Conservation (phyloP, 106 monocot genomes). For the Dioscorea dumetorum region DNA sequence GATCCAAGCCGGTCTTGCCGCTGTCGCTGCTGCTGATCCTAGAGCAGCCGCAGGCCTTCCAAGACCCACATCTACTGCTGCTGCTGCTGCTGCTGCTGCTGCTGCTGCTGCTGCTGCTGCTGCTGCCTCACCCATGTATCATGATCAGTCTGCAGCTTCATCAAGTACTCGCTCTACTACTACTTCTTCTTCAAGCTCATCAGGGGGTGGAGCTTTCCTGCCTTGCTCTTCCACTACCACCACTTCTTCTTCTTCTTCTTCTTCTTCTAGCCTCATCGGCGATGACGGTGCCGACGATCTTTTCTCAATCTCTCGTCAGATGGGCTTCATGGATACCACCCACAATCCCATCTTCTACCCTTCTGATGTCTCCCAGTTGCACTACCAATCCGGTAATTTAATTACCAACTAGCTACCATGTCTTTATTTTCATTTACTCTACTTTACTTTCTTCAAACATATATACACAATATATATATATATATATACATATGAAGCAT, state of each 20-base stretch:
- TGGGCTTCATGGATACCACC: slow-evolving; percentile 35
- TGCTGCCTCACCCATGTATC: slow-evolving; percentile 1
- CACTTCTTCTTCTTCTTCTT: slow-evolving; percentile 10
- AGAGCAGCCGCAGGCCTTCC: not conserved
- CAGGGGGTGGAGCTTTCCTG: slow-evolving; percentile 4
- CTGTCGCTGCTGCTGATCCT: not conserved
- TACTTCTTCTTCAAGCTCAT: slow-evolving; percentile 15
- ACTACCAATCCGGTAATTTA: slow-evolving; percentile 42
- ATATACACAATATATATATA: too few species aligned
- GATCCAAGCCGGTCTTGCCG: slow-evolving; percentile 50
- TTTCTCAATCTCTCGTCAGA: slow-evolving; percentile 71
- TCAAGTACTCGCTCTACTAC: slow-evolving; percentile 8
- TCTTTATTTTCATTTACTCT: too few species aligned
- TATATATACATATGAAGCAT: too few species aligned
- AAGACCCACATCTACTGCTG: not conserved
- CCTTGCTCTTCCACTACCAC: slow-evolving; percentile 3
- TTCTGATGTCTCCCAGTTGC: slow-evolving; percentile 20
- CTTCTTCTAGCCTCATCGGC: slow-evolving; percentile 11
- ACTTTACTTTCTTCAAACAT: too few species aligned
- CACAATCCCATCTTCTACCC: slow-evolving; percentile 17
- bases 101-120: not conserved
- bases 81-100: not conserved
- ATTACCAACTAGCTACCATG: too few species aligned
- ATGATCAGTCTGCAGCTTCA: slow-evolving; percentile 3
- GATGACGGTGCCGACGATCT: slow-evolving; percentile 51